Evolutionary conservation across 2,329 filamentous ascomycete genomes (phyloP), one percentile per base, ranked within the genome.

Genomic region (Penicillium freii): DNA sequence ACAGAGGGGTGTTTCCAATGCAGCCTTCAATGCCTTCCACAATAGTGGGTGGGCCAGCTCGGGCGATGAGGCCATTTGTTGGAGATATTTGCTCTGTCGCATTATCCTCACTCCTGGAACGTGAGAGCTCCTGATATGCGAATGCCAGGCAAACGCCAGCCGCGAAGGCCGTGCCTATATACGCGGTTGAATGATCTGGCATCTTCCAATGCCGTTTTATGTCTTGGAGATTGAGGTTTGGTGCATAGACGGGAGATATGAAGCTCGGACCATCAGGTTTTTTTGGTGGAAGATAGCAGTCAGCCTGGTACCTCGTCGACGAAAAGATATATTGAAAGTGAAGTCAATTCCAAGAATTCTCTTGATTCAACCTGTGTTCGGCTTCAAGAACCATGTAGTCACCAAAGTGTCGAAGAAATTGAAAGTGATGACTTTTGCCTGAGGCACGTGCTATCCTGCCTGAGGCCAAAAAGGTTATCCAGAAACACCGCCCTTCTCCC

Each of bases 1-100:
- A 84, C 27, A 99, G 82, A 1, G 92, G 93, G 15, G 94, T 99
- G 75, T 96, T 90, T 56, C 94, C 94, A 71, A 99, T 97, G 71
- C 89, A 91, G 45, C 88, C 90, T 74, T 96, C 92, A 59, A 99
- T 90, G 19, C 94, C 94, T 55, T 90, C 84, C 15, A 86, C 84
- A 55, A 93, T 85, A 27, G 69, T 65, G 13, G 75, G 75, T 29
- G 75, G 75, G 1, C 74, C 72, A 47, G 68, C 50, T 44, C 69
- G 67, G 9, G 68, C 67, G 45, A 58, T 54, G 10, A 70, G 43
- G 7, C 64, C 42, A 34, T 66, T 59, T 48, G 23, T 29, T n/a
- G 23, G 34, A 4, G 53, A 44, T 39, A 47, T 17, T 42, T 51
- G 21, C 9, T 60, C 38, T 43, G 50, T 49, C 31, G 56, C 43